Percentiles rank a stretch among this genome's conserved stretches.
These are phyloP conservation scores for Manihot esculenta DNA, from an alignment of 441 rosid genomes.

Conservation along the genomic window DNA sequence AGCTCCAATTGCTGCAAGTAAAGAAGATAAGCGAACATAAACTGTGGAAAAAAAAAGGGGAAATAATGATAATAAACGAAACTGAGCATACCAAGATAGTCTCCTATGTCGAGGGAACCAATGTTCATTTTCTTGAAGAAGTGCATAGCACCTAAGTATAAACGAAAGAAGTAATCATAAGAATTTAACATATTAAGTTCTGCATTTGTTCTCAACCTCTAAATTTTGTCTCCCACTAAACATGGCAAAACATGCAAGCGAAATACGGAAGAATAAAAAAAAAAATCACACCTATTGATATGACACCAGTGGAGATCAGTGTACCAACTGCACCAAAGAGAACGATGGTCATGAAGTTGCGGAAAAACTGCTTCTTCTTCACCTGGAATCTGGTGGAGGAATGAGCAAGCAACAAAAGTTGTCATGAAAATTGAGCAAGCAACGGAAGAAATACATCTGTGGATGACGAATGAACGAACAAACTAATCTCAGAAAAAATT, in stretches of 20 bases:
- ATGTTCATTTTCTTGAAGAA: conserved; percentile 73
- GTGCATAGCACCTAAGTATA: conserved; percentile 62
- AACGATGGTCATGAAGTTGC: conserved; percentile 88
- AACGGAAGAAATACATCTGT: neutral
- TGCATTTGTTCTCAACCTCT: neutral
- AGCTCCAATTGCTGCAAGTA: conserved; percentile 80
- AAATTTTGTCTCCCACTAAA: neutral
- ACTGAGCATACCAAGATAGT: conserved; percentile 64
- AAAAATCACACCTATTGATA: conserved; percentile 57
- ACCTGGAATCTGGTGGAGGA: conserved; percentile 69
- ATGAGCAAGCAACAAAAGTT: neutral
- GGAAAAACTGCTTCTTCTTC: conserved; percentile 96
- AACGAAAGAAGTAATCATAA: conserved; percentile 12
- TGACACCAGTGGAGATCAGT: conserved; percentile 73
- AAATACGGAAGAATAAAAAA: too few relatives aligned
- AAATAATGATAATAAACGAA: neutral
- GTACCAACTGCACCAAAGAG: conserved; percentile 92
- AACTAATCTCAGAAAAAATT: too few relatives aligned
- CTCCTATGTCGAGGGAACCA: conserved; percentile 60
- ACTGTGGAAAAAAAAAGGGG: neutral
- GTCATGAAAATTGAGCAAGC: neutral
- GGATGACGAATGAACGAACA: neutral
- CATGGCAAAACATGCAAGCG: neutral
- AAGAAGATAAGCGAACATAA: conserved; percentile 18
- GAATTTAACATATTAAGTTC: neutral